phyloP scores from a whole-genome alignment of 768 basidiomycete species.

The Psilocybe subaeruginosa region DNA sequence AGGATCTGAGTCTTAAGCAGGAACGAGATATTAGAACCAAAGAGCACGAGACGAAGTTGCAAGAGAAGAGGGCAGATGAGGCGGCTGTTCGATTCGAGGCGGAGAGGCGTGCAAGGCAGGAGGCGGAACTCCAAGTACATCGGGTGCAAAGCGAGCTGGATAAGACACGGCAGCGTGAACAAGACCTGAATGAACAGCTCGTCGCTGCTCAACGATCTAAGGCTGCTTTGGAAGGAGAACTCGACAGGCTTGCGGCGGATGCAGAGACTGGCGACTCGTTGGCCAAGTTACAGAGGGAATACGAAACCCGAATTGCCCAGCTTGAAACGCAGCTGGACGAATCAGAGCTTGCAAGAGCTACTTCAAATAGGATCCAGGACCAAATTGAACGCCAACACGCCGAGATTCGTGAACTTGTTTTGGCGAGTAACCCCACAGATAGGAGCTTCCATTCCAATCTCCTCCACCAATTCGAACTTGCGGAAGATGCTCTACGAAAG shows the following conservation, averaged over 20 bases:
- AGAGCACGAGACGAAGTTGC: slow-evolving; percentile 65
- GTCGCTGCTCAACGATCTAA: slow-evolving; percentile 60
- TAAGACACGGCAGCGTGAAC: slow-evolving; percentile 53
- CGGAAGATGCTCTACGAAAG: slow-evolving; percentile 58
- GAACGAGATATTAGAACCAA: slow-evolving; percentile 71
- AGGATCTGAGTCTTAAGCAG: slow-evolving; percentile 77
- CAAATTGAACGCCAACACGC: slow-evolving; percentile 69
- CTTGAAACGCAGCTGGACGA: slow-evolving; percentile 66
- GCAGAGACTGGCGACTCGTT: slow-evolving; percentile 53
- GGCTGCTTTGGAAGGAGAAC: slow-evolving; percentile 65
- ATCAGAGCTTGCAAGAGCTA: slow-evolving; percentile 49
- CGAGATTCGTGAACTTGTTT: slow-evolving; percentile 71
- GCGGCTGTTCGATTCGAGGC: slow-evolving; percentile 65
- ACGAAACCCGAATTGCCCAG: slow-evolving; percentile 61
- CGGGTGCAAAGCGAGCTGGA: slow-evolving; percentile 67
- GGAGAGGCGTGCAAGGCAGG: slow-evolving; percentile 67
- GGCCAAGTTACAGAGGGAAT: slow-evolving; percentile 65
- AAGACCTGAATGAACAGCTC: slow-evolving; percentile 58
- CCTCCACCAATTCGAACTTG: slow-evolving; percentile 62
- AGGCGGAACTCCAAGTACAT: slow-evolving; percentile 62
- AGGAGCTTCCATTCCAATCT: slow-evolving; percentile 63
- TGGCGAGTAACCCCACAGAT: slow-evolving; percentile 58
- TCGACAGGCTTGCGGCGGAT: slow-evolving; percentile 67
- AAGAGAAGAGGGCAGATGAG: slow-evolving; percentile 62
- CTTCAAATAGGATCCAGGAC: slow-evolving; percentile 58